These are phyloP conservation scores for Beauveria pseudobassiana DNA, from an alignment of 2,329 filamentous ascomycete species.

Conservation along the genomic window DNA sequence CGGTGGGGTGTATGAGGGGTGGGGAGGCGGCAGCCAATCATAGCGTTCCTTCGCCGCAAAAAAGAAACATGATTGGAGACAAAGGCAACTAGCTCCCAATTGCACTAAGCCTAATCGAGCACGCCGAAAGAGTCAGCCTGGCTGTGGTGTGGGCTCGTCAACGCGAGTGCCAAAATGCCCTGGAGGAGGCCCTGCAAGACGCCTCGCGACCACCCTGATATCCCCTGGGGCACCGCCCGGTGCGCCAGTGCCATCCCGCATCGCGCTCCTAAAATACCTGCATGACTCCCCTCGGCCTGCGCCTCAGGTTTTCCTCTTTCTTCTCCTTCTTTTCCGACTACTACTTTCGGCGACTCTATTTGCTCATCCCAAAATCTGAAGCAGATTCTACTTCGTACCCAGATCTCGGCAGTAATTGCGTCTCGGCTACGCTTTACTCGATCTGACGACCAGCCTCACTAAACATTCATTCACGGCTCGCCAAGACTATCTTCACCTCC, in stretches of 20 bases:
- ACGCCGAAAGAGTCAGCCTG: constrained; percentile 36
- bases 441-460: constrained; percentile 4
- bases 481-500: not conserved
- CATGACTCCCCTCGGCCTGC: constrained; percentile 17
- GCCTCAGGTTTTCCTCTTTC: constrained; percentile 22
- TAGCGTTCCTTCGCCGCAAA: not conserved
- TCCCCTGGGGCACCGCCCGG: constrained; percentile 6
- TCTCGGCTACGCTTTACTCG: constrained; percentile 6
- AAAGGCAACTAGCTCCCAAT: not conserved
- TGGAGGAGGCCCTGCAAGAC: not conserved
- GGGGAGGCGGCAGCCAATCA: constrained; percentile 5
- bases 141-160: not conserved
- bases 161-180: no score
- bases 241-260: constrained; percentile 15
- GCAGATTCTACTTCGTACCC: not conserved
- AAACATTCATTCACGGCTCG: not conserved
- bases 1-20: not conserved
- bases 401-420: constrained; percentile 8
- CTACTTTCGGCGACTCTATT: not conserved
- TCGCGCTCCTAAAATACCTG: constrained; percentile 18
- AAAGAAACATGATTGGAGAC: constrained; percentile 22
- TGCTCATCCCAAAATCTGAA: not conserved
- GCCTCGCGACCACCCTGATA: not conserved
- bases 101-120: constrained; percentile 31
- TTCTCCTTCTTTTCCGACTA: constrained; percentile 11